Evolutionary conservation across 441 rosid genomes (phyloP), one percentile per base, ranked within the genome.

Genomic region (Dalechampia spathulata): DNA sequence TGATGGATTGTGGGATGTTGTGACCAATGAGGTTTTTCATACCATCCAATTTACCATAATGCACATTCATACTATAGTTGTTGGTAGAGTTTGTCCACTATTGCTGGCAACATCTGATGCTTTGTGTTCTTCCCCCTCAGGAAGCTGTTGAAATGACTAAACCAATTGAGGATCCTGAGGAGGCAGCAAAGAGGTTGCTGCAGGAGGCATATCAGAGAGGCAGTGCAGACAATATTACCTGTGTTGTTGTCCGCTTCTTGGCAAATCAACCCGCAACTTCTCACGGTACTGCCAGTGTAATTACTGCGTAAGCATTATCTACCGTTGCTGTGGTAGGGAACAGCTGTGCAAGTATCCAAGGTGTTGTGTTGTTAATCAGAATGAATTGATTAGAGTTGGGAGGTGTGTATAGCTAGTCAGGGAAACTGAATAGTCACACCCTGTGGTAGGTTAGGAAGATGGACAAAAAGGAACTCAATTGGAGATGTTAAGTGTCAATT

Each of bases 1-100:
- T 68, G 99, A 93, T 77, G 99, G 99, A 63, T 70, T 94, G 16
- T 94, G 99, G 97, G 96, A 94, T 42, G 99, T 90, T 49, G 95
- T 93, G 58, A 64, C 99, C 43, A 93, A 93, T 53, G 95, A 93
- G 95, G 99, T 93, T 62, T 11, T 60, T 19, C 58, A 23, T 19
- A 0, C 1, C 49, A 23, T 27, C 28, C 19, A 32, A 49, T 70
- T 39, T 32, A 28, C 27, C 23, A 23, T 23, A 32, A 39, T 44
- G 20, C n/a, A 49, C 44, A 12, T 21, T 25, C 36, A 10, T 0
- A 4, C 1, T 32, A 41, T 10, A 41, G 14, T 16, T 7, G 49
- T n/a, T n/a, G 25, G 50, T 25, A 10, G 11, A 46, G 55, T 26
- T n/a, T n/a, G 36, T 32, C 19, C 19, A 25, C 43, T 20, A 15